These are phyloP conservation scores for Lathyrus aphaca DNA, from an alignment of 306 rosid genomes.

Conservation along the genomic window DNA sequence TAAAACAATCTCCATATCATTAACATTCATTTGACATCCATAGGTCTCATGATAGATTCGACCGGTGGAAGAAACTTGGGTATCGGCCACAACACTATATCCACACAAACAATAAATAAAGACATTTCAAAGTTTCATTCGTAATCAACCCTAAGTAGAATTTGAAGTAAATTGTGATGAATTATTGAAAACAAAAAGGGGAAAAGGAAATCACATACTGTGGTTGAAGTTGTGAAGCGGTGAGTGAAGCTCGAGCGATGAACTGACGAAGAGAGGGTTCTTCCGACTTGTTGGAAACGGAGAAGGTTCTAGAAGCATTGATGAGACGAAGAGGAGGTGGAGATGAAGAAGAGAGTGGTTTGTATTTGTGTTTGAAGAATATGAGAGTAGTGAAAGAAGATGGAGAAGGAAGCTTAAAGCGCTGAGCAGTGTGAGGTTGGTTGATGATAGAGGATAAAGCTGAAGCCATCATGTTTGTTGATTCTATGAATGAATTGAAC, in stretches of 20 bases:
- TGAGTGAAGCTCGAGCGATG: constrained; percentile 58
- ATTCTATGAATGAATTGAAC: background rate
- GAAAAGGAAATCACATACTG: constrained; percentile 45
- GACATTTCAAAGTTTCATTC: constrained; percentile 14
- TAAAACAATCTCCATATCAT: constrained; percentile 93
- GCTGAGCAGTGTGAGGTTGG: constrained; percentile 55
- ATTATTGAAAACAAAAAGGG: background rate
- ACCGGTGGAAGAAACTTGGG: constrained; percentile 62
- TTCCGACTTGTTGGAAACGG: constrained; percentile 43
- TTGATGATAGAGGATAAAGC: constrained; percentile 59
- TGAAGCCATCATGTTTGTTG: constrained; percentile 49
- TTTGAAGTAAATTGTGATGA: background rate
- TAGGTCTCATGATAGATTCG: constrained; percentile 96
- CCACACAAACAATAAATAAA: constrained; percentile 24
- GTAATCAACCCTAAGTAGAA: constrained; percentile 30
- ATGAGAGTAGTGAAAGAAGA: constrained; percentile 39
- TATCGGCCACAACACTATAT: constrained; percentile 59
- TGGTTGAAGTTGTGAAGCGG: constrained; percentile 56
- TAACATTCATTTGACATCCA: constrained; percentile 97
- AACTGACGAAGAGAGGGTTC: constrained; percentile 52
- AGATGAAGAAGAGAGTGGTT: constrained; percentile 22
- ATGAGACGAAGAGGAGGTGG: constrained; percentile 36
- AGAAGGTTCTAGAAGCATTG: constrained; percentile 44
- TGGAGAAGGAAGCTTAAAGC: constrained; percentile 51
- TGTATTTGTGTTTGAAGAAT: constrained; percentile 37